A percentile compares a stretch with the other conserved stretches of the same genome.
phyloP scores from a whole-genome alignment of 1,284 basidiomycete species.

The Trametes hirsuta region DNA sequence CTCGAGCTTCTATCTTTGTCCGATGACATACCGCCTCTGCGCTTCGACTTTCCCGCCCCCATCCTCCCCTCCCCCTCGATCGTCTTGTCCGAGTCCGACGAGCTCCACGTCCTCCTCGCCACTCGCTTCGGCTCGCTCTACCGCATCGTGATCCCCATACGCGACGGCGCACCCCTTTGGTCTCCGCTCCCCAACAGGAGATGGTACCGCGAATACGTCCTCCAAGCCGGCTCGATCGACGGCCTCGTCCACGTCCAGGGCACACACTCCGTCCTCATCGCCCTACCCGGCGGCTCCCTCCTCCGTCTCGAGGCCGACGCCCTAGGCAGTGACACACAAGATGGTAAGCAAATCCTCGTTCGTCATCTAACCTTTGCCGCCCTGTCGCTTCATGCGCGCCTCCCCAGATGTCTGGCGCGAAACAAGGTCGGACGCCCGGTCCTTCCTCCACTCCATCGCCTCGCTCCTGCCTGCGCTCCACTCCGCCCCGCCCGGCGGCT shows the following conservation, averaged over 20 bases:
- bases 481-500: conserved; percentile 45
- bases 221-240: conserved; percentile 46
- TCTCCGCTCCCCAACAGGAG: conserved; percentile 49
- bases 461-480: conserved; percentile 65
- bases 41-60: conserved; percentile 79
- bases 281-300: conserved; percentile 69
- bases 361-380: conserved; percentile 10
- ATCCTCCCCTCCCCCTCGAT: conserved; percentile 70
- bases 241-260: conserved; percentile 73
- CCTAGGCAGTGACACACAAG: conserved; percentile 51
- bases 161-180: conserved; percentile 58
- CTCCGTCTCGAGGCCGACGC: conserved; percentile 70
- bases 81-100: conserved; percentile 58
- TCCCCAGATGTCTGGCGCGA: conserved; percentile 69
- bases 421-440: conserved; percentile 59
- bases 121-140: conserved; percentile 78
- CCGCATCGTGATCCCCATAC: conserved; percentile 71
- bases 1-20: conserved; percentile 79
- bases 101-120: conserved; percentile 74
- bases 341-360: conserved; percentile 48
- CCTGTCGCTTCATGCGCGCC: background rate
- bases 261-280: conserved; percentile 68
- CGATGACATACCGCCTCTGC: conserved; percentile 62
- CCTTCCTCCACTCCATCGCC: conserved; percentile 65
- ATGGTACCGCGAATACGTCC: conserved; percentile 71